Evolutionary conservation across 2,329 filamentous ascomycete genomes (phyloP).

Genomic region (Rhynchosporium secalis): DNA sequence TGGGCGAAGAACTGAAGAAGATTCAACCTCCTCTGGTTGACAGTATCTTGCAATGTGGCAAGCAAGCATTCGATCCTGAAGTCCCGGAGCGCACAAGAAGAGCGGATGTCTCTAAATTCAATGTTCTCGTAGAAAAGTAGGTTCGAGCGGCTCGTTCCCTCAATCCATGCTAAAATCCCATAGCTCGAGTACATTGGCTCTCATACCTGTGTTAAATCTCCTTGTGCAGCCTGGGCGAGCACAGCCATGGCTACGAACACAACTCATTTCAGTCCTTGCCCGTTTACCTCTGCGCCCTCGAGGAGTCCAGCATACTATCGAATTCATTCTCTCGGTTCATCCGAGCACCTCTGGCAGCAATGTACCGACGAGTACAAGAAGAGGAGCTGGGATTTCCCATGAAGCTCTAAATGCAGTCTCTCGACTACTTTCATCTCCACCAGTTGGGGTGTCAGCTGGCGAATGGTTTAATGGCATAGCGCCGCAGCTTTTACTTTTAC

Average conservation of each 20-base stretch:
- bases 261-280: slow-evolving; percentile 58
- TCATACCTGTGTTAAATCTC: slow-evolving; percentile 62
- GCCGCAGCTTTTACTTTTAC: slow-evolving; percentile 59
- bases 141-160: neutral
- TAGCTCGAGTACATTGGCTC: slow-evolving; percentile 50
- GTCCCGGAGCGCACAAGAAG: slow-evolving; percentile 25
- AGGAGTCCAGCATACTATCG: slow-evolving; percentile 66
- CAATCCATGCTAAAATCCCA: slow-evolving; percentile 20
- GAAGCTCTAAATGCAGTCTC: slow-evolving; percentile 66
- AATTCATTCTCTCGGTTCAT: slow-evolving; percentile 71
- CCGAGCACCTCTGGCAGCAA: slow-evolving; percentile 42
- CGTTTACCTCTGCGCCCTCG: slow-evolving; percentile 59
- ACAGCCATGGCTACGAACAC: slow-evolving; percentile 59
- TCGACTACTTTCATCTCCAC: slow-evolving; percentile 60
- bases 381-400: slow-evolving; percentile 64
- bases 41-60: slow-evolving; percentile 34
- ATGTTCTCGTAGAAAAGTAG: slow-evolving; percentile 32
- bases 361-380: slow-evolving; percentile 38
- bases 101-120: slow-evolving; percentile 28
- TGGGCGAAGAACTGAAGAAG: slow-evolving; percentile 17
- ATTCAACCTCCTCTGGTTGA: slow-evolving; percentile 34
- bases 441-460: slow-evolving; percentile 53
- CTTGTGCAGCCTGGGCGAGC: slow-evolving; percentile 61
- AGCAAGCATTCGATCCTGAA: slow-evolving; percentile 36
- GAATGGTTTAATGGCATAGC: slow-evolving; percentile 62